These are phyloP conservation scores for Lasiosphaeriaceae sp. DNA, from an alignment of 495 filamentous ascomycete genomes.

Conservation along the genomic window DNA sequence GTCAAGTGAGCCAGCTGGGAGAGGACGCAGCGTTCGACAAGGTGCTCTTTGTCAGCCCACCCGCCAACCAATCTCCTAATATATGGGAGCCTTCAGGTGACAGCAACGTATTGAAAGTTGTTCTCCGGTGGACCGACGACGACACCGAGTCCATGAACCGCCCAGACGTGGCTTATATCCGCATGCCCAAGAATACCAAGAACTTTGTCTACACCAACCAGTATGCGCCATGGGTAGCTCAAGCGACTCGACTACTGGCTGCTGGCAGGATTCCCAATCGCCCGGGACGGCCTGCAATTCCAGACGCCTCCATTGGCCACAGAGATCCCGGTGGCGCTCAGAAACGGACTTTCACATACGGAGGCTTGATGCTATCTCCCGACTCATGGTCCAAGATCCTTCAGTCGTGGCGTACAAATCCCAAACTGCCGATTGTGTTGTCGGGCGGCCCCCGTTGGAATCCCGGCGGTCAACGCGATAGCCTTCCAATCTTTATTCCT, in stretches of 20 bases:
- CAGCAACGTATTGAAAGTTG: slow-evolving; percentile 12
- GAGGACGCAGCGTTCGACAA: not conserved
- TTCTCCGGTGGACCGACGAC: slow-evolving; percentile 15
- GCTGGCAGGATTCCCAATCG: slow-evolving; percentile 15
- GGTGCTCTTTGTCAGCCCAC: slow-evolving; percentile 18
- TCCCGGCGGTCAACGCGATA: no score
- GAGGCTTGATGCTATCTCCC: slow-evolving; percentile 18
- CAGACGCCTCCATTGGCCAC: slow-evolving; percentile 19
- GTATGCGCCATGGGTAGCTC: slow-evolving; percentile 15
- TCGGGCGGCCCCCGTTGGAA: not conserved
- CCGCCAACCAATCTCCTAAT: slow-evolving; percentile 13
- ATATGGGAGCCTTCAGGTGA: slow-evolving; percentile 14
- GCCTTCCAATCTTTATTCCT: no score
- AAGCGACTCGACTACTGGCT: slow-evolving; percentile 18
- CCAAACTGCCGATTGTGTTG: slow-evolving; percentile 2
- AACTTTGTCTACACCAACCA: slow-evolving; percentile 13
- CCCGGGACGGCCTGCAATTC: slow-evolving; percentile 21
- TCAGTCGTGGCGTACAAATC: no score
- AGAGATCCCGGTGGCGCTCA: no score
- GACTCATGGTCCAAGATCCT: not conserved
- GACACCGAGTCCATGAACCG: slow-evolving; percentile 9
- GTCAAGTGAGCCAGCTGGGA: not conserved
- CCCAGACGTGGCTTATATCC: slow-evolving; percentile 31
- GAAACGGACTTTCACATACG: no score
- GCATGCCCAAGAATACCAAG: slow-evolving; percentile 17